Evolutionary conservation across 2,329 filamentous ascomycete genomes (phyloP), one percentile per base, ranked within the genome.

Genomic region (Cytospora schulzeri): DNA sequence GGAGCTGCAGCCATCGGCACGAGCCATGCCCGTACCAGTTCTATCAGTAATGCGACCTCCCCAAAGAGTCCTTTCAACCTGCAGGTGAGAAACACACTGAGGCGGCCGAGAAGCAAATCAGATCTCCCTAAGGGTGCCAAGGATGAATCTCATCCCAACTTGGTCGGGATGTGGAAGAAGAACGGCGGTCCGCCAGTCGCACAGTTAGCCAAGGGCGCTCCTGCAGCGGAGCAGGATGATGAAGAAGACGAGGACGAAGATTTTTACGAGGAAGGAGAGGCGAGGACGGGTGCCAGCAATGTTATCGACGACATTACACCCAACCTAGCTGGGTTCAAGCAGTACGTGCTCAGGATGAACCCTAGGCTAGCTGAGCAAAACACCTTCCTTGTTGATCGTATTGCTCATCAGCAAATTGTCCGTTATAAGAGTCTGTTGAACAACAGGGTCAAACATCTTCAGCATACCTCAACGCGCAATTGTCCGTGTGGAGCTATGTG

Each of bases 361-460:
- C 91, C 92, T n/a, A 79, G 82, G 14, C 80, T 96, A 64, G 79
- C 68, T 11, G 80, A 82, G 11, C 82, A 72, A 4, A 82, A 84
- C 70, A 77, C 71, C 35, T 88, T 87, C 75, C 81, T 97, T 68
- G 85, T 94, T 17, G 90, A 95, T 33, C 88, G 93, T 54, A 90
- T 97, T 69, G 91, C 91, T 0, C 85, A 91, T 68, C 92, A 96
- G 71, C 92, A 97, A 74, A 80, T 89, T 55, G 81, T 87, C 65
- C 86, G 93, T 62, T 96, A 93, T 76, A 95, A 93, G 75, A 85
- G 86, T 31, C 80, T 97, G 19, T 80, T 94, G 33, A 88, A 87
- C 45, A 79, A 83, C 67, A 90, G 87, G 72, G 81, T 91, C 63
- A 89, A 89, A 70, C 93, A 97, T 72, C 78, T 88, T 1, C 81